These are phyloP conservation scores for Pythium oligandrum DNA, from an alignment of 352 stramenopile species.

Conservation along the genomic window DNA sequence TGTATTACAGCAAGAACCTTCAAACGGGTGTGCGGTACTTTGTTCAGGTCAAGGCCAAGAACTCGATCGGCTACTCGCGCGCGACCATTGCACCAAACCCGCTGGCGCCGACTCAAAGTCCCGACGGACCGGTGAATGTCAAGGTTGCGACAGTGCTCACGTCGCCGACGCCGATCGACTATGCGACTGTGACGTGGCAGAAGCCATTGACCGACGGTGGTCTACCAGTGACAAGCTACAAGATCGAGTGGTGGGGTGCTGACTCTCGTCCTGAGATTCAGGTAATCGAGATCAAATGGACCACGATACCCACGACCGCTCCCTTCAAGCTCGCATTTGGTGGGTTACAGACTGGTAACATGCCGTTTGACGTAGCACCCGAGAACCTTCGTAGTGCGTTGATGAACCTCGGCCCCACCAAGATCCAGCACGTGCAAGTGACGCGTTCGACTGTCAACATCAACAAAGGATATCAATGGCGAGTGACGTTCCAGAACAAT, in stretches of 20 bases:
- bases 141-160: constrained; percentile 49
- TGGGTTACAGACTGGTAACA: constrained; percentile 46
- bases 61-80: constrained; percentile 59
- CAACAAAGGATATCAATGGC: constrained; percentile 56
- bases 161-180: constrained; percentile 41
- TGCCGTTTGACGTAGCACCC: constrained; percentile 71
- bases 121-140: constrained; percentile 45
- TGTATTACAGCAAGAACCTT: constrained; percentile 73
- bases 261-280: constrained; percentile 62
- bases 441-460: constrained; percentile 40
- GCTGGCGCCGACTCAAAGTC: constrained; percentile 44
- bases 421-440: constrained; percentile 39
- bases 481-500: constrained; percentile 24
- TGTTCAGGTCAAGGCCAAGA: constrained; percentile 78
- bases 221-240: constrained; percentile 64
- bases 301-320: constrained; percentile 35
- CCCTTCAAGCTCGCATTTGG: constrained; percentile 79
- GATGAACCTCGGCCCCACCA: constrained; percentile 66
- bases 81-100: constrained; percentile 55
- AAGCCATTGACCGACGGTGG: constrained; percentile 53
- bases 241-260: constrained; percentile 78
- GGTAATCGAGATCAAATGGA: constrained; percentile 84
- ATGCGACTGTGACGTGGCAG: constrained; percentile 68
- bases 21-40: constrained; percentile 77
- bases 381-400: constrained; percentile 82